Conservation (phyloP, 108 stramenopile genomes). For the Nitzschia palea region DNA sequence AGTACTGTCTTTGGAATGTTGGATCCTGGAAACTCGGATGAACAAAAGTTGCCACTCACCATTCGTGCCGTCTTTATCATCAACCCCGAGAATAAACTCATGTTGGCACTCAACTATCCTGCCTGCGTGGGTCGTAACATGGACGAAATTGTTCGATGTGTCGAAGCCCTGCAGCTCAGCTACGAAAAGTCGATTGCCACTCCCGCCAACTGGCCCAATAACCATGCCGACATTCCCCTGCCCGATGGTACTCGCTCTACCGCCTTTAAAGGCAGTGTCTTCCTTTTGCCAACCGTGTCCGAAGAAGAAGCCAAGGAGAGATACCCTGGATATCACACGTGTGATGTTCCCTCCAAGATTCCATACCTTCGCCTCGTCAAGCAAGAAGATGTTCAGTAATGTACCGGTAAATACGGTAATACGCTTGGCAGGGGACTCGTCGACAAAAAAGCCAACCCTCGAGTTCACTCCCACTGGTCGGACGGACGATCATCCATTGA, state of each 20-base stretch:
- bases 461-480: too few relatives aligned
- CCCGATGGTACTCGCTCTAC: constrained; percentile 42
- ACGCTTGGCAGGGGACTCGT: too few relatives aligned
- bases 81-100: constrained; percentile 80
- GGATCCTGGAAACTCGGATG: constrained; percentile 56
- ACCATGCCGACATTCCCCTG: constrained; percentile 50
- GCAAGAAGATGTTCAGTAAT: constrained; percentile 49
- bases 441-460: too few relatives aligned
- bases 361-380: constrained; percentile 64
- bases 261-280: constrained; percentile 64
- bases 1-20: constrained; percentile 69
- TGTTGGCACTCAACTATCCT: constrained; percentile 82
- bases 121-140: constrained; percentile 83
- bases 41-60: constrained; percentile 62
- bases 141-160: constrained; percentile 79
- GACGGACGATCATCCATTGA: too few relatives aligned
- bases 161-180: constrained; percentile 68
- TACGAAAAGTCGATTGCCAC: constrained; percentile 65
- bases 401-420: too few relatives aligned
- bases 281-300: constrained; percentile 59
- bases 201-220: constrained; percentile 78
- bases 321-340: constrained; percentile 61
- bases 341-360: constrained; percentile 55
- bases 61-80: constrained; percentile 82
- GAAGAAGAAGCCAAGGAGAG: constrained; percentile 50